Evolutionary conservation across 768 basidiomycete genomes (phyloP), one percentile per base, ranked within the genome.

Genomic region (Harrya chromipes): DNA sequence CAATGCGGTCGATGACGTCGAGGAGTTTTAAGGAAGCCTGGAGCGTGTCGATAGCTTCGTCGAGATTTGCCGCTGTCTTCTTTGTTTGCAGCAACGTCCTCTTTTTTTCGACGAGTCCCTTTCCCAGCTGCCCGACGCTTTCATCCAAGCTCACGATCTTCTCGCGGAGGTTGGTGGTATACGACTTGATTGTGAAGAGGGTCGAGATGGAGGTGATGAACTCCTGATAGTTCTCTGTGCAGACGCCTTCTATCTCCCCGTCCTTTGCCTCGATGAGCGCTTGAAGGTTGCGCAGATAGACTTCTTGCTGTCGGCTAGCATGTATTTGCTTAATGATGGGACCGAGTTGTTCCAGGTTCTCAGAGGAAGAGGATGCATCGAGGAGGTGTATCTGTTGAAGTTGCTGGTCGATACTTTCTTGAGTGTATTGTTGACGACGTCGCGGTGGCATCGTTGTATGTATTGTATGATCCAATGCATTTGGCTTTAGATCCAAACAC

Each of bases 121-220:
- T 80, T 8, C 97, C 97, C 4, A 95, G 82, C 66, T 93, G 85
- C 8, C 89, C 84, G 43, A 98, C 92, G 57, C 84, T 90, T 23
- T 81, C 74, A 69, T 99, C 95, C 41, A 98, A 74, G 41, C 87
- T 80, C n/a, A 83, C 80, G 54, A 98, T 97, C 62, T 85, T 90
- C 61, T 95, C 86, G 61, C 90, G 85, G 61, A 99, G 83, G 69
- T 87, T 92, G 58, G 87, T 90, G 33, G 97, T 98, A 63, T 97
- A 97, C 17, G 94, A 92, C 68, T 97, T 87, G 66, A 99, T 92
- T 40, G 87, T 87, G 70, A 97, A 87, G 54, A 99, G 77, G 3
- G 94, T 97, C n/a, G 93, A 92, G 14, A 97, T 94, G 17, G 94
- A 97, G 24, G 87, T 85, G 29, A 97, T 94, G 60, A 99, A 99